Conservation (phyloP, 345 rosid genomes). For the Lenwebbia sp. region DNA sequence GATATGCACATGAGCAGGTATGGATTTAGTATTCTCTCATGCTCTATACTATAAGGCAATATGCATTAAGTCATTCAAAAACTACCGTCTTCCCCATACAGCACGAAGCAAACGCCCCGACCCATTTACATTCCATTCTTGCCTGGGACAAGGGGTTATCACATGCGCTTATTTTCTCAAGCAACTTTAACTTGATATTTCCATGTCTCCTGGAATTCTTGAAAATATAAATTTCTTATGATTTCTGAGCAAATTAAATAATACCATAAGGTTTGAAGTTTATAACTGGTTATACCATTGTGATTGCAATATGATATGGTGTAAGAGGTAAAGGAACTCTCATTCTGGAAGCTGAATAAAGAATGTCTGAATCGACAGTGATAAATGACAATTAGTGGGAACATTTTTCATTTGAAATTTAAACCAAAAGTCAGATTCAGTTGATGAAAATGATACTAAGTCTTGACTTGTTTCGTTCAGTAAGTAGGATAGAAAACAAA, state of each 20-base stretch:
- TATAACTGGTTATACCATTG: background rate
- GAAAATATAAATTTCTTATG: background rate
- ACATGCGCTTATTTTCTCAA: background rate
- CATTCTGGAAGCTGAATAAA: background rate
- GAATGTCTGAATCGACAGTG: background rate
- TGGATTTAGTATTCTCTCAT: background rate
- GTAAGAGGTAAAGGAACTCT: background rate
- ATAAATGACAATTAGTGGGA: background rate
- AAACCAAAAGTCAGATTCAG: background rate
- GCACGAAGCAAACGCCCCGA: background rate
- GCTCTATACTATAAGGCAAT: background rate
- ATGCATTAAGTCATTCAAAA: background rate
- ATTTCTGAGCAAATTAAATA: background rate
- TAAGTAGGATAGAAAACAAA: background rate
- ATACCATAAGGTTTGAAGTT: background rate
- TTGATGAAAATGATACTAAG: background rate
- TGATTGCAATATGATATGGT: background rate
- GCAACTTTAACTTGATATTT: background rate
- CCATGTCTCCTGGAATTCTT: background rate
- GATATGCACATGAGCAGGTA: conserved; percentile 94
- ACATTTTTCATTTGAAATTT: background rate
- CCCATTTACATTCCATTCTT: background rate
- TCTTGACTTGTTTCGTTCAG: background rate
- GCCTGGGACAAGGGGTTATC: background rate
- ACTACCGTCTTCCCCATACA: background rate